Percentiles rank a stretch among this genome's conserved stretches.
These are phyloP conservation scores for Phlebiopsis flavidoalba DNA, from an alignment of 768 basidiomycete species.

Conservation along the genomic window DNA sequence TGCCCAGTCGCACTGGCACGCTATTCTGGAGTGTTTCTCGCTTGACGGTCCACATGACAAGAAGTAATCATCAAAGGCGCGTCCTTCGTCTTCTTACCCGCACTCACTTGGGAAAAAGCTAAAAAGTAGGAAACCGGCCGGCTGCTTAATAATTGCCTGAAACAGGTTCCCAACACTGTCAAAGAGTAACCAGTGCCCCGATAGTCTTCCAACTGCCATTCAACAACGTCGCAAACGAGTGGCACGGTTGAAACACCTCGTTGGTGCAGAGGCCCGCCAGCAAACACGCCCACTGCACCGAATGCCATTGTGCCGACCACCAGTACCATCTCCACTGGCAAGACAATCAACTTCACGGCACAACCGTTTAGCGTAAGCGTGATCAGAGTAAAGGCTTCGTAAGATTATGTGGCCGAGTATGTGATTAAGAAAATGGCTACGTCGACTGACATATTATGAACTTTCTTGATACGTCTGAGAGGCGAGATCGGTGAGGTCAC, in stretches of 20 bases:
- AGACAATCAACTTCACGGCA: constrained; percentile 50
- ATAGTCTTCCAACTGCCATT: constrained; percentile 55
- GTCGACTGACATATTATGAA: not conserved
- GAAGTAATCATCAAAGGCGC: constrained; percentile 58
- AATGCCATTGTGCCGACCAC: constrained; percentile 42
- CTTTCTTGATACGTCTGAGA: not conserved
- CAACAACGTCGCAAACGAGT: constrained; percentile 33
- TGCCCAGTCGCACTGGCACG: constrained; percentile 42
- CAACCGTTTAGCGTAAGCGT: constrained; percentile 42
- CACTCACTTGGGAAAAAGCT: too few relatives aligned
- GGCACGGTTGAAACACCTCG: constrained; percentile 47
- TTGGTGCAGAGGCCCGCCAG: constrained; percentile 44
- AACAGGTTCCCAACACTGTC: constrained; percentile 51
- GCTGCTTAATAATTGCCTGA: too few relatives aligned
- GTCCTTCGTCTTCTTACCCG: too few relatives aligned
- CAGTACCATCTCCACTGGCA: constrained; percentile 40
- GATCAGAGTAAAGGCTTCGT: constrained; percentile 22
- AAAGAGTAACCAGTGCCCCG: constrained; percentile 29
- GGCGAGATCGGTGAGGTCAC: not conserved
- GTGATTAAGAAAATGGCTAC: not conserved
- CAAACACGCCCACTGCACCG: constrained; percentile 49
- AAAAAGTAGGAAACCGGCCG: too few relatives aligned
- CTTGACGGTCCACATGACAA: constrained; percentile 22
- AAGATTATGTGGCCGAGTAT: not conserved
- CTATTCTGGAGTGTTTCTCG: constrained; percentile 58